A percentile compares a stretch with the other conserved stretches of the same genome.
Evolutionary conservation across 2,329 filamentous ascomycete genomes (phyloP).

Genomic region (Raffaelea ambrosiae): DNA sequence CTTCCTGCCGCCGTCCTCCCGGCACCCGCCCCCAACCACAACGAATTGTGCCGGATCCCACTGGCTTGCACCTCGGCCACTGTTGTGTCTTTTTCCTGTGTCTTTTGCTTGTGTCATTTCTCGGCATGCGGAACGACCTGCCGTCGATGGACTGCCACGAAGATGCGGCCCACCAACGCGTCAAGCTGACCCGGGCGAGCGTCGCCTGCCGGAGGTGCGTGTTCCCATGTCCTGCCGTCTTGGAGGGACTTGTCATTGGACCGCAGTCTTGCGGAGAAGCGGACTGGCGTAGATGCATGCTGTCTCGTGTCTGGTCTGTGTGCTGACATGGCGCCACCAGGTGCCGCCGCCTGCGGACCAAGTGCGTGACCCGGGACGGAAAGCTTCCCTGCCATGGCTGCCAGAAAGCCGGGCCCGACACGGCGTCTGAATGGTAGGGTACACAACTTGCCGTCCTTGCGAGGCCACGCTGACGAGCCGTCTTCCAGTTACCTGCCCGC

Average conservation of each 20-base stretch:
- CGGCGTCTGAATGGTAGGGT: slow-evolving; percentile 1
- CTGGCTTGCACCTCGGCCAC: background rate
- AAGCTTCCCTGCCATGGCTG: slow-evolving; percentile 7
- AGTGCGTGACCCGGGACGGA: slow-evolving; percentile 4
- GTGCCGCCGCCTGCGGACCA: slow-evolving; percentile 8
- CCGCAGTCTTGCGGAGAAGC: background rate
- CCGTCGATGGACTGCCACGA: background rate
- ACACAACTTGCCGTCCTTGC: too few relatives aligned
- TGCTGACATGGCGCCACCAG: too few relatives aligned
- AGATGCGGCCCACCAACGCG: background rate
- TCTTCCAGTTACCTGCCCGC: slow-evolving; percentile 2
- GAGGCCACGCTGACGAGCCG: background rate
- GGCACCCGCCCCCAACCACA: too few relatives aligned
- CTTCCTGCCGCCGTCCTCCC: too few relatives aligned
- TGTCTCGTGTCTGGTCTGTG: too few relatives aligned
- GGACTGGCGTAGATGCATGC: too few relatives aligned
- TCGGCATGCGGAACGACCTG: too few relatives aligned
- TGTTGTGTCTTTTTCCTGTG: background rate
- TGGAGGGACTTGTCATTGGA: background rate
- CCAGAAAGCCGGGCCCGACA: background rate
- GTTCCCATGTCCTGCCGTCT: background rate
- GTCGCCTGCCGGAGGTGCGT: slow-evolving; percentile 5
- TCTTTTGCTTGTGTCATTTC: too few relatives aligned
- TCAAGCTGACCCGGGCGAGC: slow-evolving; percentile 4
- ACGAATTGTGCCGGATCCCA: background rate